A percentile compares a stretch with the other conserved stretches of the same genome.
phyloP scores from a whole-genome alignment of 352 stramenopile genomes.

The Phytophthora aleatoria region DNA sequence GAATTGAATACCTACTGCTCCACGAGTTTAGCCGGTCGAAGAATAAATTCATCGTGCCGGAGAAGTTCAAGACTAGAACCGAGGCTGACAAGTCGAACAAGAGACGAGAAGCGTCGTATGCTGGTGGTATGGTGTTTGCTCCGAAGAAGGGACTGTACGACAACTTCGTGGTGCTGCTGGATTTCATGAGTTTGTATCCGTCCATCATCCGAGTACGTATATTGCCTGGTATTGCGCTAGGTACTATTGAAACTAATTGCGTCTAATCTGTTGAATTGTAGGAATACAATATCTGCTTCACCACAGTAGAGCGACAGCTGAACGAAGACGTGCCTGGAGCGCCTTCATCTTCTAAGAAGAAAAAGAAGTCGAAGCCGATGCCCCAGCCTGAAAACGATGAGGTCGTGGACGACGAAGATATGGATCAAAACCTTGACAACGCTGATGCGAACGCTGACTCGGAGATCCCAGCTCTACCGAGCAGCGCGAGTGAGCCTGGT shows the following conservation, averaged over 20 bases:
- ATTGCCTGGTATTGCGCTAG: not conserved
- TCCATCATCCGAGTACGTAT: constrained; percentile 95
- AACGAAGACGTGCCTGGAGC: constrained; percentile 51
- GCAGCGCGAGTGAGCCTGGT: constrained; percentile 78
- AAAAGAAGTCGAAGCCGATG: constrained; percentile 60
- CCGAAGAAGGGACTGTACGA: constrained; percentile 99
- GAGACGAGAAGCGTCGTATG: constrained; percentile 93
- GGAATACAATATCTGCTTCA: constrained; percentile 99
- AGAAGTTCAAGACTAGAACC: constrained; percentile 88
- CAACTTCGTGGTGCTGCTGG: constrained; percentile 99
- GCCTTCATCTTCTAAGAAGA: constrained; percentile 47
- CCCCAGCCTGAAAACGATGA: constrained; percentile 64
- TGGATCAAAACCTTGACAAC: constrained; percentile 71
- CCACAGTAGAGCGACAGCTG: constrained; percentile 94
- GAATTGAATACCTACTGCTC: constrained; percentile 99
- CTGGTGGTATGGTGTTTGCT: constrained; percentile 98
- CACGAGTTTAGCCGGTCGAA: constrained; percentile 96
- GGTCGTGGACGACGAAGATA: constrained; percentile 80
- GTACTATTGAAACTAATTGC: constrained; percentile 11
- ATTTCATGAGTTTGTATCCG: constrained; percentile 99
- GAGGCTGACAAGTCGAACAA: constrained; percentile 68
- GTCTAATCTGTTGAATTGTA: constrained; percentile 46
- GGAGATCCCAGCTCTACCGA: constrained; percentile 85
- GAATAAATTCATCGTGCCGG: constrained; percentile 98
- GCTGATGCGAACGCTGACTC: constrained; percentile 74